Base-by-base conservation (phyloP, 2,329 filamentous ascomycete species). In the Xylariomycetidae sp. region DNA sequence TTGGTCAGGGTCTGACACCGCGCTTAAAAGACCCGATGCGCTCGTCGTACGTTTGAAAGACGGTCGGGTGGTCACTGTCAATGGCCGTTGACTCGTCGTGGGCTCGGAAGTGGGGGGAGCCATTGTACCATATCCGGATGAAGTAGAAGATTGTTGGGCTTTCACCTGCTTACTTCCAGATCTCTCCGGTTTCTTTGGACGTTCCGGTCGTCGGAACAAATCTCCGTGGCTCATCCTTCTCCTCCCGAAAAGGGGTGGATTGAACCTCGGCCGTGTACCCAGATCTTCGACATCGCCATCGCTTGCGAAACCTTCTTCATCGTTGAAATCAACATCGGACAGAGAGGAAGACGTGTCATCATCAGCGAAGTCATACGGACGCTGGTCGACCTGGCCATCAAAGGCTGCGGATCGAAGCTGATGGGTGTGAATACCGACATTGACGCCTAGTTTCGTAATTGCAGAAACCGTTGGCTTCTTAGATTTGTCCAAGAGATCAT, bases 381-480 rank as follows among this genome's bases (percentile, higher is more conserved):
- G 39, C 11, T 23, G 38, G n/a, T 44, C 29, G 7, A 40, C 31
- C 37, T 38, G 35, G 16, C 27, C 35, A 9, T 68, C 64, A 4
- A 85, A 64, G 9, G 83, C 71, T 16, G 77, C 73, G 36, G 77
- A 70, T 7, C 78, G 71, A 2, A 94, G 62, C 35, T 79, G 77
- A 44, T 88, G 83, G 3, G 85, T 88, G 43, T 81, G 80, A 61
- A 90, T 89, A 2, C 82, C 82, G 41, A 87, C 68, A 44, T 69
- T 85, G 15, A 85, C 69, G 3, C 80, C 80, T 30, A 85, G 59
- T 58, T 73, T 69, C 44, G 64, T 58, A 13, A 76, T 53, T 12
- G 61, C 58, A 4, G 66, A 66, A 15, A 76, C 66, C 1, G 65
- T 80, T 1, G 77, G 74, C 36, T 72, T 77, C 38, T 70, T 73